These are phyloP conservation scores for Mycogone perniciosa DNA, from an alignment of 2,329 filamentous ascomycete species.

Conservation along the genomic window DNA sequence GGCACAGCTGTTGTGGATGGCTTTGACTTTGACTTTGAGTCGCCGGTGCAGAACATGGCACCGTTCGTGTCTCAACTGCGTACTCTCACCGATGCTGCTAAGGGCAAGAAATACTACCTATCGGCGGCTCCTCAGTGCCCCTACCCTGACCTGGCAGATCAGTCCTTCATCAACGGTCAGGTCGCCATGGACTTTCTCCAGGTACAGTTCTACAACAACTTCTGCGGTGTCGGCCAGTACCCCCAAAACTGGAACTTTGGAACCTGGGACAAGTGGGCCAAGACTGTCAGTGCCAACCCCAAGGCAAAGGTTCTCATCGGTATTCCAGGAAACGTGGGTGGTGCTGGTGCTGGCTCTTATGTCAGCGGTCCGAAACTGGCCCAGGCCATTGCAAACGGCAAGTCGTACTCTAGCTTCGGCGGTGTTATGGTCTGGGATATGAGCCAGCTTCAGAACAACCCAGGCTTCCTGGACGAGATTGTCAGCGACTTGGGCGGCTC, in stretches of 20 bases:
- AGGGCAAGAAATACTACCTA: constrained; percentile 53
- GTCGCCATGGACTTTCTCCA: constrained; percentile 55
- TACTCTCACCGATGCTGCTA: constrained; percentile 44
- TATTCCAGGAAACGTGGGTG: constrained; percentile 48
- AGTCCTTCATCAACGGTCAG: constrained; percentile 45
- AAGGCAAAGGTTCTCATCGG: constrained; percentile 57
- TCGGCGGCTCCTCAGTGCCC: constrained; percentile 63
- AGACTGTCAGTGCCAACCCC: constrained; percentile 46
- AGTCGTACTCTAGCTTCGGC: constrained; percentile 53
- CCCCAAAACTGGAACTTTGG: constrained; percentile 51
- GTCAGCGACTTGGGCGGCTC: constrained; percentile 25
- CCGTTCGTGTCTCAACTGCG: constrained; percentile 55
- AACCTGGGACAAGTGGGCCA: constrained; percentile 63
- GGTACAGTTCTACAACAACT: constrained; percentile 66
- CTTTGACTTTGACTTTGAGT: constrained; percentile 72
- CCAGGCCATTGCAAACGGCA: constrained; percentile 46
- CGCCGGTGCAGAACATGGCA: constrained; percentile 50
- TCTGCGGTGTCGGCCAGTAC: constrained; percentile 45
- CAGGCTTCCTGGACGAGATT: constrained; percentile 46
- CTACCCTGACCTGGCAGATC: constrained; percentile 55
- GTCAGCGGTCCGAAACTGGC: constrained; percentile 37
- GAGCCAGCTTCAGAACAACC: constrained; percentile 51
- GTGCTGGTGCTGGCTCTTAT: constrained; percentile 47
- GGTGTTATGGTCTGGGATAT: constrained; percentile 67
- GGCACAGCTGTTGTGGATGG: constrained; percentile 61